These are phyloP conservation scores for Ulota crispa DNA, from an alignment of 225 moss, liverwort and hornwort species.

Conservation along the genomic window DNA sequence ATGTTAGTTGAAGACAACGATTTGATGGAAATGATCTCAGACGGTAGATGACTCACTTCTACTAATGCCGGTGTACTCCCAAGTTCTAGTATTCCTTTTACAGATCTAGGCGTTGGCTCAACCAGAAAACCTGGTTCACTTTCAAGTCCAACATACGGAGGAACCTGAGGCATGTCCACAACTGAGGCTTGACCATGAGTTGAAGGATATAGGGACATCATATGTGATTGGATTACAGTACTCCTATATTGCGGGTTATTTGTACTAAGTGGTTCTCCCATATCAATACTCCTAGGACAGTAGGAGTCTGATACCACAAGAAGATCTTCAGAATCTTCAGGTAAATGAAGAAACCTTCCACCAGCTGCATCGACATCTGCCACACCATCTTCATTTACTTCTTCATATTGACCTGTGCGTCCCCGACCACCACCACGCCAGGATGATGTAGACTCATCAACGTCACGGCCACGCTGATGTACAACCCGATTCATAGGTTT, in stretches of 20 bases:
- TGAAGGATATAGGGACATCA: slow-evolving; percentile 34
- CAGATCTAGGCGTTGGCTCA: slow-evolving; percentile 41
- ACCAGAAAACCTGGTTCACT: slow-evolving; percentile 43
- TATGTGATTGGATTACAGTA: slow-evolving; percentile 44
- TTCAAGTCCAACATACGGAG: slow-evolving; percentile 31
- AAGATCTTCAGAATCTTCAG: slow-evolving; percentile 69
- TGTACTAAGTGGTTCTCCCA: slow-evolving; percentile 38
- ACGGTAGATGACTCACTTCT: slow-evolving; percentile 31
- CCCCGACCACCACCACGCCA: slow-evolving; percentile 49
- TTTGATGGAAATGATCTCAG: slow-evolving; percentile 3
- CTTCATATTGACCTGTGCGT: slow-evolving; percentile 36
- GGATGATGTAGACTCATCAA: slow-evolving; percentile 47
- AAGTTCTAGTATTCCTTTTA: slow-evolving; percentile 41
- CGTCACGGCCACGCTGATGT: slow-evolving; percentile 49
- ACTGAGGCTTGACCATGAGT: slow-evolving; percentile 23
- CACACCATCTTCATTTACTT: slow-evolving; percentile 44
- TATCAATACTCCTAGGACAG: slow-evolving; percentile 43
- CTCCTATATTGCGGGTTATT: slow-evolving; percentile 44
- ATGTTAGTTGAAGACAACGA: too few relatives aligned
- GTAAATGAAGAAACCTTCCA: slow-evolving; percentile 55
- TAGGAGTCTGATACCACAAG: slow-evolving; percentile 51
- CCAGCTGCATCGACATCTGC: slow-evolving; percentile 53
- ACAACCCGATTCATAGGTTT: slow-evolving; percentile 56
- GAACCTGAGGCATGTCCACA: slow-evolving; percentile 46
- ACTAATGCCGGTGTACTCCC: slow-evolving; percentile 31